A percentile compares a stretch with the other conserved stretches of the same genome.
These are phyloP conservation scores for Trichaptum fuscoviolaceum DNA, from an alignment of 768 basidiomycete genomes.

Conservation along the genomic window DNA sequence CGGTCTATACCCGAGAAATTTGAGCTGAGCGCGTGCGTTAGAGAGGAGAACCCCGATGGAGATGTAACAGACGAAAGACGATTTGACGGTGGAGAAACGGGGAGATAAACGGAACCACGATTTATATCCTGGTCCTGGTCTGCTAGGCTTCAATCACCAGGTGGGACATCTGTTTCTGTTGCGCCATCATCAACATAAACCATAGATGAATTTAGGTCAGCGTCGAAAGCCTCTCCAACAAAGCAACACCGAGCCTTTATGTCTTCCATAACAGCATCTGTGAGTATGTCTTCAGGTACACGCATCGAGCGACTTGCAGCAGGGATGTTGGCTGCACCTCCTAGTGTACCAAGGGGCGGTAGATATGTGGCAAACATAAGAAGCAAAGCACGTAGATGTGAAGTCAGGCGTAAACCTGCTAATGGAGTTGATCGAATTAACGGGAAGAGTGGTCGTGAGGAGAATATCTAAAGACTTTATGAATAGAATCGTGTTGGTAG, in stretches of 20 bases:
- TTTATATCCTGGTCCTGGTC: slow-evolving; percentile 1
- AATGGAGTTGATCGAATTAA: slow-evolving; percentile 80
- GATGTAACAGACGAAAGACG: slow-evolving; percentile 47
- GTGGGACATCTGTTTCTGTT: slow-evolving; percentile 15
- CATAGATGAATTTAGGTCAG: slow-evolving; percentile 10
- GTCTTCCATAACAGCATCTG: slow-evolving; percentile 79
- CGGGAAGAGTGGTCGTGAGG: slow-evolving; percentile 81
- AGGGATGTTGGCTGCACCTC: slow-evolving; percentile 57
- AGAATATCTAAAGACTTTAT: slow-evolving; percentile 64
- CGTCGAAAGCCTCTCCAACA: slow-evolving; percentile 60
- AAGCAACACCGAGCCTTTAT: slow-evolving; percentile 89
- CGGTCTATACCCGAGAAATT: slow-evolving; percentile 18
- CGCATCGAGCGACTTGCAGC: slow-evolving; percentile 55
- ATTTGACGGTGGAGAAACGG: slow-evolving; percentile 33
- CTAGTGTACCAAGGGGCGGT: slow-evolving; percentile 73
- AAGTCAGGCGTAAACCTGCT: slow-evolving; percentile 77
- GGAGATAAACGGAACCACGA: not conserved
- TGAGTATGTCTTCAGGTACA: slow-evolving; percentile 76
- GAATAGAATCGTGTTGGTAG: slow-evolving; percentile 1
- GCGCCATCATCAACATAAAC: slow-evolving; percentile 11
- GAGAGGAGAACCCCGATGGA: slow-evolving; percentile 52
- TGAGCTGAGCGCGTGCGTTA: slow-evolving; percentile 29
- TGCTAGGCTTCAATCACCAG: slow-evolving; percentile 6
- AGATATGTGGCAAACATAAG: slow-evolving; percentile 79
- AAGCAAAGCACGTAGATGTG: slow-evolving; percentile 76